Evolutionary conservation across 1,284 basidiomycete species (phyloP).

Genomic region (Vanrija pseudolonga): DNA sequence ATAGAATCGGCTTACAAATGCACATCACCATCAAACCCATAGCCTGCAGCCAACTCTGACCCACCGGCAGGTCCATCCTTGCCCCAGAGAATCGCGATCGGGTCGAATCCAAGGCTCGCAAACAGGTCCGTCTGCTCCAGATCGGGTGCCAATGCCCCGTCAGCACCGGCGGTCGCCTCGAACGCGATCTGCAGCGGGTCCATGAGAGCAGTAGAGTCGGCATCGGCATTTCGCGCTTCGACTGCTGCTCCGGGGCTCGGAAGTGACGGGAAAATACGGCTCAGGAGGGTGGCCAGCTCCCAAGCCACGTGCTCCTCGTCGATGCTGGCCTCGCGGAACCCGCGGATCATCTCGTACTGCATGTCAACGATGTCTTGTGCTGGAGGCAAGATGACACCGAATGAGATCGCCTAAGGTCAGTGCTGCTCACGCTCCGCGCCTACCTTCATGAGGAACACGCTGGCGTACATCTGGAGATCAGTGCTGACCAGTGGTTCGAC

Average conservation of each 20-base stretch:
- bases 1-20: too few species aligned
- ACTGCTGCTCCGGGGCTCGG: neutral
- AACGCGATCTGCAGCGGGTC: neutral
- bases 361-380: neutral
- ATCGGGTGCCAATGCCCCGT: neutral
- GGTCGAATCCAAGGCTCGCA: constrained; percentile 11
- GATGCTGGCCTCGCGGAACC: neutral
- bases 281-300: constrained; percentile 1
- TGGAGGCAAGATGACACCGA: neutral
- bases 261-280: neutral
- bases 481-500: neutral
- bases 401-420: neutral
- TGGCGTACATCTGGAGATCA: constrained; percentile 3
- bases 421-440: too few species aligned
- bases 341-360: neutral
- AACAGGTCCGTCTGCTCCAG: constrained; percentile 4
- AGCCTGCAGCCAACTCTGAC: too few species aligned
- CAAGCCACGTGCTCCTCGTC: constrained; percentile 1
- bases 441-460: constrained; percentile 5
- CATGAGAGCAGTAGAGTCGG: neutral
- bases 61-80: too few species aligned
- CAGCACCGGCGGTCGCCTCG: neutral
- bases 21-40: too few species aligned
- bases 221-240: neutral
- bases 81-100: constrained; percentile 1